Base-by-base conservation (phyloP, 768 basidiomycete species). In the Trametes coccinea region DNA sequence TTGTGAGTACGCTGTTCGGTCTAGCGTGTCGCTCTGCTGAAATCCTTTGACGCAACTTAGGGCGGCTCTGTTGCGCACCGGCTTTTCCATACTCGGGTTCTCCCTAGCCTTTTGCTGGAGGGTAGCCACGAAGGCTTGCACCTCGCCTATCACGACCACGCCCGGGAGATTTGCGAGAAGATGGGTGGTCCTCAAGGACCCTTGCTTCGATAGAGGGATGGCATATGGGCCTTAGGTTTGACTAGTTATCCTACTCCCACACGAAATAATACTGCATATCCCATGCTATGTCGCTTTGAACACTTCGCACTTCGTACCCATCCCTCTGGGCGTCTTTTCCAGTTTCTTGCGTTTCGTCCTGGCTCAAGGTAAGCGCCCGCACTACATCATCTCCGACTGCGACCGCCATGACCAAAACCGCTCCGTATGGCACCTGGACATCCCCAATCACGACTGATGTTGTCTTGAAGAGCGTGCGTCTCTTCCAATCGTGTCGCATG, bases 371-470 rank as follows among this genome's bases (percentile, higher is more conserved):
- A 55, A 39, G 49, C 50, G 54, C 54, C 43, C 53, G 34, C n/a
- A 29, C 8, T 29, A 5, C 27, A 22, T 37, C 39, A 39, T 31
- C 41, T 59, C 17, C 33, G 44, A 48, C 17, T 31, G 27, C 16
- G 43, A 61, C 48, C 34, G 2, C 6, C 29, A 70, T 67, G 66
- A 33, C 58, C 43, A 57, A 53, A 44, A 67, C 64, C 0, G 83
- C 84, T 6, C 82, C 86, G 0, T 89, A 79, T 67, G 88, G 86
- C 29, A 82, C 80, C 22, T 90, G 88, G 87, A 71, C 75, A 4
- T 86, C 85, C 2, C 79, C 83, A 4, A 79, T 89, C 57, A 79
- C 80, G 1, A 74, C 82, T 17, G 81, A 84, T 44, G 73, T 77
- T 34, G 77, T 88, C 60, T 78, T 82, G 3, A 75, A 80, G 69